Evolutionary conservation across 2,329 filamentous ascomycete genomes (phyloP), one percentile per base, ranked within the genome.

Genomic region (Calonectria ilicicola): DNA sequence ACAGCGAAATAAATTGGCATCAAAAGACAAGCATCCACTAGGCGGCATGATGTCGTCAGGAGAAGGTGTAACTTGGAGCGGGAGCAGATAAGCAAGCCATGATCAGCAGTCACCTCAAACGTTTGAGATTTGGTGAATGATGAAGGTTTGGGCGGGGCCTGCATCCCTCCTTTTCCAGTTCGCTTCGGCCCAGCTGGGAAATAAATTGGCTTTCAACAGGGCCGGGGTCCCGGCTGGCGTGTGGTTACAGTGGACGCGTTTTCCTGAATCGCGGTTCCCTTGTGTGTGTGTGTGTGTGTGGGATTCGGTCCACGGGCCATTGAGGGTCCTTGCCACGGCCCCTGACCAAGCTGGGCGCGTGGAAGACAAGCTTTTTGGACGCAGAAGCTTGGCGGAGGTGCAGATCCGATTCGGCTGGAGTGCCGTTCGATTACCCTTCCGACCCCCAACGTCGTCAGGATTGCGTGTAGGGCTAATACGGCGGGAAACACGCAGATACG

Each of bases 311-410:
- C 69, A 58, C 51, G 56, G 64, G 49, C 65, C 40, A 49, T 40
- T 40, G 53, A 60, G 53, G 53, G 53, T 60, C 53, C 15, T 23
- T 60, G 21, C 38, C 7, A 17, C 26, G 38, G 23, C 32, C 68
- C 68, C 42, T 46, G 62, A 62, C 27, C 5, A 58, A 53, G 58
- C 65, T 46, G 56, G 58, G 47, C 47, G 64, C 32, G 69, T 53
- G 65, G 44, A 40, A 74, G 74, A 76, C 74, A 76, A 76, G 75
- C 75, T 76, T 74, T 60, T 76, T 75, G 63, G 65, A 62, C 69
- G 66, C 69, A 69, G 71, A 69, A 70, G 72, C 75, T 76, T 76
- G 74, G 75, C 75, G 71, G 74, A 70, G 60, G 62, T 60, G 74
- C 73, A 76, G 74, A 73, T 76, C 73, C 74, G 74, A 75, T 75